These are phyloP conservation scores for Paraphaeosphaeria minitans DNA, from an alignment of 2,329 filamentous ascomycete species.

Conservation along the genomic window DNA sequence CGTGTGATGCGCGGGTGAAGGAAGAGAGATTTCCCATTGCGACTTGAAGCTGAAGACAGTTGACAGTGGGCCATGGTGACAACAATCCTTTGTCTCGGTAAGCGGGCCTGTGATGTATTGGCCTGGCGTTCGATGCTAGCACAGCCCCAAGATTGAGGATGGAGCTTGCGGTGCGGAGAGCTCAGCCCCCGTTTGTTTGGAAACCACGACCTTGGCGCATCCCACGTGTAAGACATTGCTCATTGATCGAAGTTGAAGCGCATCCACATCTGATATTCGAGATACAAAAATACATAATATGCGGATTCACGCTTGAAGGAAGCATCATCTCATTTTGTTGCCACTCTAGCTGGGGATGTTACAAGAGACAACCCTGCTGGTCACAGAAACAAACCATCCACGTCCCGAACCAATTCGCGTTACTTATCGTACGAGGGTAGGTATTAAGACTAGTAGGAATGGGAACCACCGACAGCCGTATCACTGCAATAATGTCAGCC, in stretches of 20 bases:
- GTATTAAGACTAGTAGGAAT: too few species aligned
- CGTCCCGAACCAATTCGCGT: not conserved
- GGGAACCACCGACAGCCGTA: not conserved
- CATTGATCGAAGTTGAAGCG: not conserved
- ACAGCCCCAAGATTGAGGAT: constrained; percentile 3
- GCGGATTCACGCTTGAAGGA: not conserved
- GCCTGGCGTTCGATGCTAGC: not conserved
- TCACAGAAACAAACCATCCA: not conserved
- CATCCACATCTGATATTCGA: not conserved
- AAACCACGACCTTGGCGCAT: constrained; percentile 1
- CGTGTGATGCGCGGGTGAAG: not conserved
- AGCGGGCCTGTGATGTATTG: constrained; percentile 1
- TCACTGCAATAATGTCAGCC: not conserved
- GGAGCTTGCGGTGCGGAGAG: not conserved
- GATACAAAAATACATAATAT: not conserved
- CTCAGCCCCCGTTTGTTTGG: constrained; percentile 5
- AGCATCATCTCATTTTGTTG: not conserved
- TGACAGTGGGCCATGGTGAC: not conserved
- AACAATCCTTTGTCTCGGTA: not conserved
- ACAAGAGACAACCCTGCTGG: not conserved
- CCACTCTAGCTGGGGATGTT: not conserved
- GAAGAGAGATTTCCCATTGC: not conserved
- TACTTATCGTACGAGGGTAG: not conserved
- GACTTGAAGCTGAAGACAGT: not conserved
- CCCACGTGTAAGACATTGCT: not conserved